Base-by-base conservation (phyloP, 164 flowering plant species). In the Vitis labrusca region DNA sequence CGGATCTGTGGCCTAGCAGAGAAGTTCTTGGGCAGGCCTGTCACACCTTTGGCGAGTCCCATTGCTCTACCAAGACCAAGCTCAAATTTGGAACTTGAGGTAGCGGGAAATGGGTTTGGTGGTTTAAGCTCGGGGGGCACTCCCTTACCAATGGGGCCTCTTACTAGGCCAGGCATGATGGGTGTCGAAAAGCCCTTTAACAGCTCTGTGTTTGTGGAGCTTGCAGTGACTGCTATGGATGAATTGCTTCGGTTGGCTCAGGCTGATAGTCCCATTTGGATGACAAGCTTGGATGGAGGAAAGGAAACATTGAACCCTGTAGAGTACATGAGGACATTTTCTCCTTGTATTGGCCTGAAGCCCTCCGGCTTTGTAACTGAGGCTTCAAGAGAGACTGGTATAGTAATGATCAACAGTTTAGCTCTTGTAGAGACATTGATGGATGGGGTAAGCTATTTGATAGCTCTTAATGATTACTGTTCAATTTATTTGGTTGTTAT, bases 361-460 rank as follows among this genome's bases (percentile, higher is more conserved):
- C 89, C 81, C n/a, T 63, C 53, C 15, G 78, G 79, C 58, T 75
- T 76, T 63, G 73, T 79, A 1, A 56, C 81, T 10, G 97, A 92
- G 73, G 94, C 86, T 5, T 74, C 97, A 0, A 83, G 92, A 72
- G 88, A 80, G 62, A 77, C 83, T 0, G 79, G 86, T 5, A 17
- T 77, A n/a, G 91, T 91, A 3, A 78, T 75, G 44, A 78, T 88
- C 81, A 81, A 80, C 73, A 83, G 88, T 66, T 59, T 81, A 65
- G 79, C 85, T 2, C 80, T 91, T 64, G 88, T 88, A 0, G 94
- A 95, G 61, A 80, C 85, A 51, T 73, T 95, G 52, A 85, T 90
- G 92, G 89, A 90, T 47, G 71, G 77, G 82, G 99, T 95, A 76
- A 80, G 87, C 60, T 19, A n/a, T 44, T 44, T 10, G 19, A 44